phyloP scores from a whole-genome alignment of 225 moss, liverwort and hornwort species.

The Bryum argenteum region DNA sequence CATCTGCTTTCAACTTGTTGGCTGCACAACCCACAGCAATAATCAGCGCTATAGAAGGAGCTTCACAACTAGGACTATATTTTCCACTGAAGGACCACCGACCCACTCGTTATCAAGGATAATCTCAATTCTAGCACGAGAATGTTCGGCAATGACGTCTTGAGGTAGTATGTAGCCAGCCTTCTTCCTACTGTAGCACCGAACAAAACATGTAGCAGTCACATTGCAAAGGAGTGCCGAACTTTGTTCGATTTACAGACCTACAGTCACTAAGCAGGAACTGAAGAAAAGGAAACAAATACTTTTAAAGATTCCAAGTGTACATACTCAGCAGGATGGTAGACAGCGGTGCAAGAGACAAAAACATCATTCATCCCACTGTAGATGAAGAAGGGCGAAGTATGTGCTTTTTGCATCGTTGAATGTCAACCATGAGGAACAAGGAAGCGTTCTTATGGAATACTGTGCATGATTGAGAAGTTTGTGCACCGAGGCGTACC shows the following conservation, averaged over 20 bases:
- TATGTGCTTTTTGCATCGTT: background rate
- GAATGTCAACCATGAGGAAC: background rate
- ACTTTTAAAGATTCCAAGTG: background rate
- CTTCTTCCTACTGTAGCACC: too few species aligned
- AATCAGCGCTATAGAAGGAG: constrained; percentile 11
- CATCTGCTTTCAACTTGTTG: constrained; percentile 83
- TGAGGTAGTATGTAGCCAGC: background rate
- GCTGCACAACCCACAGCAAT: constrained; percentile 49
- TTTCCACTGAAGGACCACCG: too few species aligned
- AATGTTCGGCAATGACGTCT: background rate
- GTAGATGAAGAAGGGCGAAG: too few species aligned
- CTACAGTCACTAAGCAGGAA: background rate
- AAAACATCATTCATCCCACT: background rate
- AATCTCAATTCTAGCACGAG: too few species aligned
- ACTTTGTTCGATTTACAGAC: too few species aligned
- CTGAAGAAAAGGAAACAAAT: background rate
- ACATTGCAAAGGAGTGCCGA: too few species aligned
- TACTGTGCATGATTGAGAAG: too few species aligned
- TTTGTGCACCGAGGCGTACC: constrained; percentile 37
- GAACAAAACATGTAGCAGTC: too few species aligned
- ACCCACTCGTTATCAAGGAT: too few species aligned
- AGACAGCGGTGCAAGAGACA: background rate
- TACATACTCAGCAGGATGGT: background rate
- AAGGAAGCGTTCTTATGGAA: background rate
- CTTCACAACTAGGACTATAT: background rate